These are phyloP conservation scores for Aspergillus cejpii DNA, from an alignment of 2,329 filamentous ascomycete species.

Conservation along the genomic window DNA sequence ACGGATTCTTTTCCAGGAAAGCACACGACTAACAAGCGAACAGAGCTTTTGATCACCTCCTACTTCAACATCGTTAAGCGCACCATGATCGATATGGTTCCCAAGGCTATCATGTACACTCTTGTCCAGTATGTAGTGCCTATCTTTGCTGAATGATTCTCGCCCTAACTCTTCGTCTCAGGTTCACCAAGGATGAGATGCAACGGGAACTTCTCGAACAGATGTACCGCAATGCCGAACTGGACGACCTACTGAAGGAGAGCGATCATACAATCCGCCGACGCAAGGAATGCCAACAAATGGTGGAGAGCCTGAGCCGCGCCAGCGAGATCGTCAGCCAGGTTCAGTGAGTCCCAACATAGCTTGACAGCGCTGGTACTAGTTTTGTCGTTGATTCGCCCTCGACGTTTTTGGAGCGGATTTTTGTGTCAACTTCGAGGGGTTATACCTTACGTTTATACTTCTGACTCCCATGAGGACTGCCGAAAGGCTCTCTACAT, in stretches of 20 bases:
- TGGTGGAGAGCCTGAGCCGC: constrained; percentile 87
- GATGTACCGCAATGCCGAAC: constrained; percentile 86
- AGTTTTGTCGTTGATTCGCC: constrained; percentile 12
- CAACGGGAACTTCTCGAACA: constrained; percentile 93
- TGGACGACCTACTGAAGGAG: constrained; percentile 94
- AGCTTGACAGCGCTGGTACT: background rate
- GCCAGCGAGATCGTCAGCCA: constrained; percentile 94
- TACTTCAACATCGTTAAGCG: constrained; percentile 98
- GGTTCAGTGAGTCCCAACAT: constrained; percentile 46
- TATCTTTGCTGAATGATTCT: background rate
- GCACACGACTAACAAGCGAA: constrained; percentile 11
- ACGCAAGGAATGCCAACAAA: constrained; percentile 97
- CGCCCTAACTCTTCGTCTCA: constrained; percentile 33
- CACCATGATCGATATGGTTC: constrained; percentile 99
- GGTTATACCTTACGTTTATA: constrained; percentile 13
- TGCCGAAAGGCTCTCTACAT: constrained; percentile 6
- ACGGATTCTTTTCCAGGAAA: no score
- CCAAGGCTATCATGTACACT: constrained; percentile 97
- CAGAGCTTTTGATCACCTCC: constrained; percentile 88
- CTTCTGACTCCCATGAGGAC: constrained; percentile 11
- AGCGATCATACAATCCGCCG: constrained; percentile 92
- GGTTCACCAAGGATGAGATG: constrained; percentile 96
- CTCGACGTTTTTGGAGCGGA: constrained; percentile 12
- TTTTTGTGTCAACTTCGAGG: constrained; percentile 5
- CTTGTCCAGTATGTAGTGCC: constrained; percentile 80